These are phyloP conservation scores for Prunus davidiana DNA, from an alignment of 306 rosid genomes.

Conservation along the genomic window DNA sequence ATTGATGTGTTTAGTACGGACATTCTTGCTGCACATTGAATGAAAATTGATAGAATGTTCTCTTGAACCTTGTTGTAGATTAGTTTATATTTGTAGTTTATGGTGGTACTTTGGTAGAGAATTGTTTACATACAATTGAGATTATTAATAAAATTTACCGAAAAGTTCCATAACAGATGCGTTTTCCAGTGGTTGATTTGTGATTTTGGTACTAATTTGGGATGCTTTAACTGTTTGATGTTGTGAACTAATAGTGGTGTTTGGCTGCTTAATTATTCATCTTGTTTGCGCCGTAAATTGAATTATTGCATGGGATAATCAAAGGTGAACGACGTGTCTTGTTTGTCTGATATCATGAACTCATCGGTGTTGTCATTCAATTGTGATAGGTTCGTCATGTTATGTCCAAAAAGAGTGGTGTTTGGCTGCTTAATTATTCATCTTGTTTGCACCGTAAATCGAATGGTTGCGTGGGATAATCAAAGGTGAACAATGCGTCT, in stretches of 20 bases:
- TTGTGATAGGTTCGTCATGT: background rate
- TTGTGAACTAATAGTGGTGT: background rate
- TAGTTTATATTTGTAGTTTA: slow-evolving; percentile 29
- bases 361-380: background rate
- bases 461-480: too few species aligned
- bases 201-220: background rate
- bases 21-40: slow-evolving; percentile 54
- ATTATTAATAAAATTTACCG: slow-evolving; percentile 16
- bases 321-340: too few species aligned
- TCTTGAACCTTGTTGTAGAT: slow-evolving; percentile 28
- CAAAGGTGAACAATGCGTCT: too few species aligned
- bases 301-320: background rate
- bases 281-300: background rate
- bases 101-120: slow-evolving; percentile 2
- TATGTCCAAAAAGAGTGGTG: background rate
- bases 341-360: background rate
- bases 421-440: background rate
- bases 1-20: slow-evolving; percentile 51
- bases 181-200: background rate
- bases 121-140: slow-evolving; percentile 30
- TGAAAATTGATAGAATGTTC: background rate
- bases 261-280: background rate
- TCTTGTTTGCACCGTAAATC: too few species aligned
- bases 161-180: background rate
- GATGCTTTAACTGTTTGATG: background rate